Evolutionary conservation across 2,329 filamentous ascomycete species (phyloP).

Genomic region (Fusarium redolens): DNA sequence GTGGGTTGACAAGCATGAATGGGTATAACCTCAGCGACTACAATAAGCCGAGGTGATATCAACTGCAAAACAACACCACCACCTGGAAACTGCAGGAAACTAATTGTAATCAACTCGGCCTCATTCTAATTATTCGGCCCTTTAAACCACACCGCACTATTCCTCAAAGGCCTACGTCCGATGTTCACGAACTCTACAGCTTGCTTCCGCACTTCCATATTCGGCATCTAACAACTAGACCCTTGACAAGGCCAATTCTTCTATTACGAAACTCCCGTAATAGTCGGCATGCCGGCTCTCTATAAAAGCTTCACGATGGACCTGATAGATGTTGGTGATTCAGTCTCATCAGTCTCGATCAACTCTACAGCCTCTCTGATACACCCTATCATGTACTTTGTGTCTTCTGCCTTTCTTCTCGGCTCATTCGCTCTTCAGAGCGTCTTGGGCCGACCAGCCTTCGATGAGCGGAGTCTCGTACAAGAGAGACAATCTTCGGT

Average conservation of each 20-base stretch:
- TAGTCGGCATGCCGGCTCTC: conserved; percentile 3
- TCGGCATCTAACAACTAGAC: conserved; percentile 21
- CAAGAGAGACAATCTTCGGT: conserved; percentile 57
- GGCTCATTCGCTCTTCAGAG: conserved; percentile 63
- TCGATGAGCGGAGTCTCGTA: conserved; percentile 47
- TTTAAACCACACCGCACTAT: conserved; percentile 42
- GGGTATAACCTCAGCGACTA: not conserved
- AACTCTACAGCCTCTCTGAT: conserved; percentile 46
- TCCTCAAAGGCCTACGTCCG: conserved; percentile 34
- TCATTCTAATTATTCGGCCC: conserved; percentile 42
- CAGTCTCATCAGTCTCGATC: conserved; percentile 43
- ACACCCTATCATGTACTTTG: conserved; percentile 61
- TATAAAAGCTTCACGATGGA: conserved; percentile 45
- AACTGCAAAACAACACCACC: conserved; percentile 15
- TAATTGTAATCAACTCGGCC: conserved; percentile 24
- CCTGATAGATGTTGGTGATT: conserved; percentile 35
- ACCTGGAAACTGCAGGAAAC: conserved; percentile 9
- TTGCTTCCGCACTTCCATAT: conserved; percentile 38
- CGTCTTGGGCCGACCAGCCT: conserved; percentile 59
- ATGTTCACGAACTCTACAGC: conserved; percentile 12
- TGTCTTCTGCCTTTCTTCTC: conserved; percentile 62
- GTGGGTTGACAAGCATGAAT: not conserved
- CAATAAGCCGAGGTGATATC: conserved; percentile 13
- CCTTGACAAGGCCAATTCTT: not conserved
- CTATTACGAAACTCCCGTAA: not conserved